These are phyloP conservation scores for Boletus mariae DNA, from an alignment of 1,284 basidiomycete genomes.

Conservation along the genomic window DNA sequence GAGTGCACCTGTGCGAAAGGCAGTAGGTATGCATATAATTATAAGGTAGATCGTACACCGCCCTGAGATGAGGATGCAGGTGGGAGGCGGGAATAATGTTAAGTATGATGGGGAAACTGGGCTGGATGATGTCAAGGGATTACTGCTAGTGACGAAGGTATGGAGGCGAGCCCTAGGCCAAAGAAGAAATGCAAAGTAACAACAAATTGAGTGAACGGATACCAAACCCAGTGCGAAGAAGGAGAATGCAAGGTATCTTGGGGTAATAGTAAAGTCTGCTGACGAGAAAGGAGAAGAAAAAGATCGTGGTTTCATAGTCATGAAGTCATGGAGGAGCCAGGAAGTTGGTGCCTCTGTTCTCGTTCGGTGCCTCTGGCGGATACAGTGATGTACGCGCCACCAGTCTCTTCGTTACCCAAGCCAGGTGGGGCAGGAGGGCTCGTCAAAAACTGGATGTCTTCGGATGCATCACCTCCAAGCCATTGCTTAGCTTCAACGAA, in stretches of 20 bases:
- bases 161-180: constrained; percentile 22
- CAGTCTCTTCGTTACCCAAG: constrained; percentile 61
- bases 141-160: constrained; percentile 32
- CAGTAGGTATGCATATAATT: constrained; percentile 35
- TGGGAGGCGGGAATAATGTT: constrained; percentile 21
- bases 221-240: constrained; percentile 21
- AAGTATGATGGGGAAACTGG: constrained; percentile 27
- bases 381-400: constrained; percentile 81
- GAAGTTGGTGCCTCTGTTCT: constrained; percentile 35
- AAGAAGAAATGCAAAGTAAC: constrained; percentile 21
- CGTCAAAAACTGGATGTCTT: constrained; percentile 55
- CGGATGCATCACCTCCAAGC: constrained; percentile 67
- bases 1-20: constrained; percentile 30
- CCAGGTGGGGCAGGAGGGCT: constrained; percentile 65
- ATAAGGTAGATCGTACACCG: constrained; percentile 37
- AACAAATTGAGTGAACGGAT: constrained; percentile 24
- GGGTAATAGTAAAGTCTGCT: constrained; percentile 25
- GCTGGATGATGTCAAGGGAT: constrained; percentile 32
- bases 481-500: constrained; percentile 74
- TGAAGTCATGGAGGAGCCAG: constrained; percentile 28
- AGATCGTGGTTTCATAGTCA: constrained; percentile 21
- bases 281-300: constrained; percentile 9
- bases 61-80: constrained; percentile 21
- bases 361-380: constrained; percentile 72
- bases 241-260: constrained; percentile 26